phyloP scores from a whole-genome alignment of 1,284 basidiomycete genomes.

The Athelia sp. region DNA sequence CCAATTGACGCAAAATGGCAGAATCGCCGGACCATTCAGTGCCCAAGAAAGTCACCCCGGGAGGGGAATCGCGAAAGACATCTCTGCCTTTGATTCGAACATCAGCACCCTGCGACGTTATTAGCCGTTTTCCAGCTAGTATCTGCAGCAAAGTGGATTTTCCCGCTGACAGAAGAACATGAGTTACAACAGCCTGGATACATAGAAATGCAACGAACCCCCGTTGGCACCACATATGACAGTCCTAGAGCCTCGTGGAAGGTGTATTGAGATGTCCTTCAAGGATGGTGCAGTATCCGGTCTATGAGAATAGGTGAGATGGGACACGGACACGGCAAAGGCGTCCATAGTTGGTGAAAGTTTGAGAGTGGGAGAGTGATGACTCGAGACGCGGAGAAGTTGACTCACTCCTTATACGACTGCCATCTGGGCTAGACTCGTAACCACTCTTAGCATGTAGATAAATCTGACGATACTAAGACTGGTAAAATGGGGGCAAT shows the following conservation, averaged over 20 bases:
- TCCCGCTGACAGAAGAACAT: slow-evolving; percentile 51
- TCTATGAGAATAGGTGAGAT: slow-evolving; percentile 63
- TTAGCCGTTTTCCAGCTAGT: slow-evolving; percentile 88
- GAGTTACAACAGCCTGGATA: slow-evolving; percentile 7
- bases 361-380: too few relatives aligned
- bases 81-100: slow-evolving; percentile 77
- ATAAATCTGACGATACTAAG: too few relatives aligned
- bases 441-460: too few relatives aligned
- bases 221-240: slow-evolving; percentile 91
- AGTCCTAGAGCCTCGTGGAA: slow-evolving; percentile 74
- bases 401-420: too few relatives aligned
- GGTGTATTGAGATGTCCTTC: slow-evolving; percentile 56
- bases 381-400: too few relatives aligned
- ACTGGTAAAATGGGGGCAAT: too few relatives aligned
- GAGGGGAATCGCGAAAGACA: slow-evolving; percentile 74
- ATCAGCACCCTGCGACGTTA: slow-evolving; percentile 51
- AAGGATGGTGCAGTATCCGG: slow-evolving; percentile 44
- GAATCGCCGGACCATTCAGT: slow-evolving; percentile 70
- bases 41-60: slow-evolving; percentile 86
- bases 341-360: too few relatives aligned
- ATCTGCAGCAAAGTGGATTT: slow-evolving; percentile 96
- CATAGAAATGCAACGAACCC: slow-evolving; percentile 40
- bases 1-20: background rate
- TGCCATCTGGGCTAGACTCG: too few relatives aligned
- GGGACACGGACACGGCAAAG: slow-evolving; percentile 45